phyloP scores from a whole-genome alignment of 1,284 basidiomycete species.

The Heterobasidion irregulare region DNA sequence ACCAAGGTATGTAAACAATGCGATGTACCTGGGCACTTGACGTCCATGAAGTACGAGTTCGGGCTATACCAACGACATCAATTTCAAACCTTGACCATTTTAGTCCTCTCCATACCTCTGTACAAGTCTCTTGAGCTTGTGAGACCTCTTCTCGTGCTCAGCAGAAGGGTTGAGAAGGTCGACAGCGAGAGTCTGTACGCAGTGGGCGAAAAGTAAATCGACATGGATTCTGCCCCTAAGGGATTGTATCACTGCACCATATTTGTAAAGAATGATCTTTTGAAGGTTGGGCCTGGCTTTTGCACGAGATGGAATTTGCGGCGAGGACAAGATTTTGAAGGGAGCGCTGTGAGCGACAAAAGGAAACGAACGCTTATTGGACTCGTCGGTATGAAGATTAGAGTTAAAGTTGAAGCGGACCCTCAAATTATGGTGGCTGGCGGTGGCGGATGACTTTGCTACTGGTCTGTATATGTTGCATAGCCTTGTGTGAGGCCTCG shows the following conservation, averaged over 20 bases:
- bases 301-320: not conserved
- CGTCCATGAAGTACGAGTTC: slow-evolving; percentile 99
- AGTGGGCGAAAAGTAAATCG: not conserved
- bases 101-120: slow-evolving; percentile 43
- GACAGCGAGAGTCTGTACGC: slow-evolving; percentile 86
- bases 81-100: not conserved
- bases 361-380: not conserved
- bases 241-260: not conserved
- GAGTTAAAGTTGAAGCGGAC: not conserved
- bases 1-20: not conserved
- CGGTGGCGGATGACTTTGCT: not conserved
- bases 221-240: not conserved
- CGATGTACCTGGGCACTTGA: slow-evolving; percentile 90
- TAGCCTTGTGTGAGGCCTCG: too few species aligned
- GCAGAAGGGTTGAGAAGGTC: slow-evolving; percentile 96
- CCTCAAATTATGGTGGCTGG: not conserved
- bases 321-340: slow-evolving; percentile 1
- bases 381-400: slow-evolving; percentile 1
- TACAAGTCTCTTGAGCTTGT: slow-evolving; percentile 99
- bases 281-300: slow-evolving; percentile 1
- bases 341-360: slow-evolving; percentile 1
- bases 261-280: not conserved
- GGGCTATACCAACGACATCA: slow-evolving; percentile 29
- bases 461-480: too few species aligned
- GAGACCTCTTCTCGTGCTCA: slow-evolving; percentile 82